Percentiles rank a stretch among this genome's conserved stretches.
Evolutionary conservation across 106 monocot genomes (phyloP).

Genomic region (Dendrobium nobile): DNA sequence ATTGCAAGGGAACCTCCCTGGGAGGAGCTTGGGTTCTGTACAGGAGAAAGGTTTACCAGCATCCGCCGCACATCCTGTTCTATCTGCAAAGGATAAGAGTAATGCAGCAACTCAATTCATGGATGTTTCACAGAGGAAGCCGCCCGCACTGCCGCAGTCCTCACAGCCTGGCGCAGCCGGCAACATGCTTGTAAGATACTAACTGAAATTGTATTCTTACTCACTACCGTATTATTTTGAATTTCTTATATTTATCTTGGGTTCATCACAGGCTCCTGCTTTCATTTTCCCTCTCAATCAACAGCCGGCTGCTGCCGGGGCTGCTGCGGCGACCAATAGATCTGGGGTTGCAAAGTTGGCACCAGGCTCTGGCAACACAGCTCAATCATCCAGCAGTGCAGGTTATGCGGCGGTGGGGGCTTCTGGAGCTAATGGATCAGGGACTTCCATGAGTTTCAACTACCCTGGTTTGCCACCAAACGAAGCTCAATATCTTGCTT

Average conservation of each 20-base stretch:
- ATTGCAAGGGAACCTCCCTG: slow-evolving; percentile 43
- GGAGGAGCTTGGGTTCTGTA: slow-evolving; percentile 16
- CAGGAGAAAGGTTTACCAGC: slow-evolving; percentile 29
- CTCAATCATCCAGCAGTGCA: slow-evolving; percentile 24
- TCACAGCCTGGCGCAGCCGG: slow-evolving; percentile 37
- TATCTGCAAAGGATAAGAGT: slow-evolving; percentile 40
- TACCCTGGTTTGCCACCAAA: slow-evolving; percentile 48
- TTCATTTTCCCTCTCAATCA: slow-evolving; percentile 81
- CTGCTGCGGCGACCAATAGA: slow-evolving; percentile 12
- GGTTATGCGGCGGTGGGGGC: slow-evolving; percentile 7
- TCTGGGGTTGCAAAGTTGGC: slow-evolving; percentile 22
- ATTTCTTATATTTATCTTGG: background rate
- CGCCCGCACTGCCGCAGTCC: slow-evolving; percentile 33
- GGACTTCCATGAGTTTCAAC: slow-evolving; percentile 49
- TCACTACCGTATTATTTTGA: background rate
- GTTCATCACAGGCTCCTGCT: slow-evolving; percentile 53
- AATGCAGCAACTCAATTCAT: slow-evolving; percentile 7
- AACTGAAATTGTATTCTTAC: background rate
- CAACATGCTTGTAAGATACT: slow-evolving; percentile 57
- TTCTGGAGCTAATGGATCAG: slow-evolving; percentile 25
- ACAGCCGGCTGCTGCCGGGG: slow-evolving; percentile 35
- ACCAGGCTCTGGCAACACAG: slow-evolving; percentile 10
- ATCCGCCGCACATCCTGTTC: slow-evolving; percentile 1
- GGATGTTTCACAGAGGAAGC: slow-evolving; percentile 55
- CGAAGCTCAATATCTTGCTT: slow-evolving; percentile 73